Conservation (phyloP, 2,329 filamentous ascomycete genomes). For the Dendrostoma leiphaemia region DNA sequence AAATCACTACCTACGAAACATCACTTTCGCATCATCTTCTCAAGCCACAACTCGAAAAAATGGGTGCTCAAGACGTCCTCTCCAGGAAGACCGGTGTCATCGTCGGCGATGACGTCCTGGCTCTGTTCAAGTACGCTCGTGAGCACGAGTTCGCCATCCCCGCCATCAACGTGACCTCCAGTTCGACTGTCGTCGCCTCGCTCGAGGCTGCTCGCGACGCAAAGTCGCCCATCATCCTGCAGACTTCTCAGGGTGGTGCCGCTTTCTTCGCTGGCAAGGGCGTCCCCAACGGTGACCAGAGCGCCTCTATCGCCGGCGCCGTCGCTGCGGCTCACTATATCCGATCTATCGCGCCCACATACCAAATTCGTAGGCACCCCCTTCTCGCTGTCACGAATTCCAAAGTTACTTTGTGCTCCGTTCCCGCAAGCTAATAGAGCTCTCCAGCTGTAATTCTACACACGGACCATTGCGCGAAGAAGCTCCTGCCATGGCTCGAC, state of each 20-base stretch:
- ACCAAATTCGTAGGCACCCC: too few relatives aligned
- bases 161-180: slow-evolving; percentile 91
- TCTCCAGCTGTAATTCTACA: slow-evolving; percentile 91
- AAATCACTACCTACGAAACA: not conserved
- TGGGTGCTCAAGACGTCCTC: slow-evolving; percentile 53
- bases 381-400: too few relatives aligned
- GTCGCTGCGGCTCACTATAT: slow-evolving; percentile 92
- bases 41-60: slow-evolving; percentile 19
- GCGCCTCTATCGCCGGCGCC: slow-evolving; percentile 83
- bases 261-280: slow-evolving; percentile 93
- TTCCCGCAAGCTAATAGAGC: too few relatives aligned
- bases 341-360: slow-evolving; percentile 79
- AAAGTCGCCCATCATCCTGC: slow-evolving; percentile 89
- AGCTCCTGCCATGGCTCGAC: slow-evolving; percentile 96
- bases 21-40: not conserved
- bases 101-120: slow-evolving; percentile 40
- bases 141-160: slow-evolving; percentile 87
- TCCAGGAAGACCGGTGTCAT: slow-evolving; percentile 65
- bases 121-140: slow-evolving; percentile 87
- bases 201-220: slow-evolving; percentile 94
- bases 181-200: slow-evolving; percentile 70
- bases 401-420: too few relatives aligned
- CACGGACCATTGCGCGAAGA: slow-evolving; percentile 99
- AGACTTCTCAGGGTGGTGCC: slow-evolving; percentile 89
- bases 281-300: slow-evolving; percentile 77